Conservation (phyloP, 768 basidiomycete genomes). For the Glaciozyma antarctica region DNA sequence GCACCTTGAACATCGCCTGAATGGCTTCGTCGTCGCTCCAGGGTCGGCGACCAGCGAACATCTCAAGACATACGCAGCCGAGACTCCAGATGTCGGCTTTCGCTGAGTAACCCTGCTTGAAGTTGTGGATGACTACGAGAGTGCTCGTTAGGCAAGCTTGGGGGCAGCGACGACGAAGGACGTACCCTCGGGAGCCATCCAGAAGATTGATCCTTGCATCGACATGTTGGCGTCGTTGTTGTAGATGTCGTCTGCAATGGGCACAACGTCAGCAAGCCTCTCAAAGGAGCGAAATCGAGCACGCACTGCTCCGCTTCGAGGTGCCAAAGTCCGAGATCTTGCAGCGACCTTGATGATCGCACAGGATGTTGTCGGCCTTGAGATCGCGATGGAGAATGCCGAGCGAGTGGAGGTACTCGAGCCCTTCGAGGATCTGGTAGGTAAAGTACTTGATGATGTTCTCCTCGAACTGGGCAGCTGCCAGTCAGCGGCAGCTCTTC, state of each 20-base stretch:
- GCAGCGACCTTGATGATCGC: conserved; percentile 81
- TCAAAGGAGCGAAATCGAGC: neutral
- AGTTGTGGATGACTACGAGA: conserved; percentile 50
- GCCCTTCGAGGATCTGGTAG: conserved; percentile 75
- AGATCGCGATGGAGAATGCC: conserved; percentile 91
- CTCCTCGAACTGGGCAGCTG: conserved; percentile 55
- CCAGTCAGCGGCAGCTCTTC: neutral
- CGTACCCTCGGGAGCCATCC: conserved; percentile 97
- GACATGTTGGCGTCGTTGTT: conserved; percentile 58
- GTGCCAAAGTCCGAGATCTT: conserved; percentile 99
- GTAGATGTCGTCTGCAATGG: conserved; percentile 59
- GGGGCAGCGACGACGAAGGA: neutral
- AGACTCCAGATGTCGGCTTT: conserved; percentile 95
- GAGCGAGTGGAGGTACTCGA: conserved; percentile 84
- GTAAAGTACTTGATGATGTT: conserved; percentile 88
- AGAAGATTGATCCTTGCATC: conserved; percentile 97
- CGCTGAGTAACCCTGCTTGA: conserved; percentile 77
- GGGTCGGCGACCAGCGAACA: conserved; percentile 94
- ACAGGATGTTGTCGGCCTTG: conserved; percentile 96
- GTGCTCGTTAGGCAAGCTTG: neutral
- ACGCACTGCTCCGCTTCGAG: conserved; percentile 67
- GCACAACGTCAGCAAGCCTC: neutral
- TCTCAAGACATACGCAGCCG: conserved; percentile 95
- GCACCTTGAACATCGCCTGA: conserved; percentile 87
- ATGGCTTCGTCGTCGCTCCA: conserved; percentile 86